Evolutionary conservation across 805 yeast species (phyloP), one percentile per base, ranked within the genome.

Genomic region (Candida manassasensis): DNA sequence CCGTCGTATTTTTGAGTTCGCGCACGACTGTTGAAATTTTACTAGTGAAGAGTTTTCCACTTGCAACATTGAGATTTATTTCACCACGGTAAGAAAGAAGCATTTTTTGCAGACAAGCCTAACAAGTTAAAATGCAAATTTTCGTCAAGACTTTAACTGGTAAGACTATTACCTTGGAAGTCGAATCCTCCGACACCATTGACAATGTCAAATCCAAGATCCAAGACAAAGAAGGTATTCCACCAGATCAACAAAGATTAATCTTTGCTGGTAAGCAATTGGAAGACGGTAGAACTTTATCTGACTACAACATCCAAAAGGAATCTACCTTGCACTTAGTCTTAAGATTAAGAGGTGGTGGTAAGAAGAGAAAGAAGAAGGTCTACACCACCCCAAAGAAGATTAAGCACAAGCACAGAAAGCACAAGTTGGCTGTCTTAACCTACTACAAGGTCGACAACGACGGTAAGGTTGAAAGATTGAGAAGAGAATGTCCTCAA

Each of bases 281-380:
- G 65, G 97, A 90, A 78, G 97, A 90, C 63, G 97, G 97, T 67
- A 87, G 97, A 81, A 93, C 97, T 54, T 79, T 90, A 59, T 84
- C 96, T 54, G 97, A 90, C 79, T 93, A 93, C 95, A 90, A 90
- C 88, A 93, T 90, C 76, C 97, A 90, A 77, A 90, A 90, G 84
- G 98, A 90, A 79, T 90, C 98, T 47, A 90, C 98, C 51, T 73
- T 90, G 42, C 97, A 89, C 70, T 79, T 89, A 71, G 96, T 89
- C 57, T 77, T 89, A 50, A 89, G 96, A 82, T 82, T 88, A 73
- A 86, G 96, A 81, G 96, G 94, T 79, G 73, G 72, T 69, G 96
- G 96, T 79, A 93, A 89, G 86, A 93, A 93, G 93, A 90, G 96
- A 83, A 93, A 93, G 93, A 93, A 93, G 96, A 90, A 90, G 95